Base-by-base conservation (phyloP, 148 eudicot genomes). In the Silene latifolia region DNA sequence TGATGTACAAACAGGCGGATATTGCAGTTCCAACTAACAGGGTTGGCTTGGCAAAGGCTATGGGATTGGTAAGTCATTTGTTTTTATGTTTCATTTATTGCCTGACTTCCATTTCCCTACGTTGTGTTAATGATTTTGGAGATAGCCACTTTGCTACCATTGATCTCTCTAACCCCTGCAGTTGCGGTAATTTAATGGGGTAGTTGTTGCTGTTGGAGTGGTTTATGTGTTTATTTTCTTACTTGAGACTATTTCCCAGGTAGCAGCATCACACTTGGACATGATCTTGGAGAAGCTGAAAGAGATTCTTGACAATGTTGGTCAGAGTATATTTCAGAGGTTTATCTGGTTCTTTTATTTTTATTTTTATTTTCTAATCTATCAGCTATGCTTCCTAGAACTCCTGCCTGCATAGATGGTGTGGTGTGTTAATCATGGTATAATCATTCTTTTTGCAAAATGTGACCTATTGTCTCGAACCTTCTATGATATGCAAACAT, bases 31-130 rank as follows among this genome's bases (percentile, higher is more conserved):
- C 97, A 67, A 77, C 89, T 21, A 92, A 95, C 75, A 90, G 99
- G 82, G 86, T 95, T 80, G 99, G 99, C 79, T 86, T 95, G 83
- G 99, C 99, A 18, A 95, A 95, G 88, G 97, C 88, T 73, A 92
- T 95, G 86, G 99, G 97, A 84, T 79, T 95, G 97, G 99, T 95
- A 87, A 74, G 63, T 69, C 44, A 35, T 66, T 10, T 56, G 46
- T 60, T 68, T 48, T 15, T 71, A 24, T 29, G 18, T 74, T 73
- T 62, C 25, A 27, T 20, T 65, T 21, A 27, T 24, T 63, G 21
- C 27, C 39, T 48, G 29, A 27, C 32, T 44, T 44, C 1, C 54
- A 59, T 39, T 63, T 74, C 27, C 59, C 20, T 54, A 20, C 72
- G 57, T 44, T 13, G 67, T 61, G 75, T 69, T 60, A 62, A 72